Percentiles rank a stretch among this genome's conserved stretches.
Conservation (phyloP, 495 filamentous ascomycete species). For the Penicillium antarcticum region DNA sequence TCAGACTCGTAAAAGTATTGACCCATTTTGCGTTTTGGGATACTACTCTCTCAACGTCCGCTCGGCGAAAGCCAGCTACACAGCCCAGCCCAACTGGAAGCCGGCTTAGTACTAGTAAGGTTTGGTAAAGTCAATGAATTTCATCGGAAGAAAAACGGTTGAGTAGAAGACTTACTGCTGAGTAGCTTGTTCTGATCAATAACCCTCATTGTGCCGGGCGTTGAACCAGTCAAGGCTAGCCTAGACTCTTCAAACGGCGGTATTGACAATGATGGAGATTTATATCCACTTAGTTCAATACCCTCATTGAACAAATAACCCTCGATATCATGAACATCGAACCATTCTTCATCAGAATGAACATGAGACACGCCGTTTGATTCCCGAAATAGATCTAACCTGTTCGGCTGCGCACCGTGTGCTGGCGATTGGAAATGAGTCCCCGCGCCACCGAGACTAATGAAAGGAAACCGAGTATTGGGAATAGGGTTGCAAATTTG, state of each 20-base stretch:
- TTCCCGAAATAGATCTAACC: slow-evolving; percentile 2
- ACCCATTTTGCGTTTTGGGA: slow-evolving; percentile 6
- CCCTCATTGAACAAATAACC: slow-evolving; percentile 9
- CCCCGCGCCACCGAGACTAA: slow-evolving; percentile 16
- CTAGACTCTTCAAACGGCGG: background rate
- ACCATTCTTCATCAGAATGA: slow-evolving; percentile 17
- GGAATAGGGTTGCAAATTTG: slow-evolving; percentile 12
- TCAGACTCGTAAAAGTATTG: too few relatives aligned
- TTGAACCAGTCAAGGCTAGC: background rate
- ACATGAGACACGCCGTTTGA: slow-evolving; percentile 14
- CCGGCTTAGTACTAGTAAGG: slow-evolving; percentile 7
- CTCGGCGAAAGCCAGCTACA: slow-evolving; percentile 19
- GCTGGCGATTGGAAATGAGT: slow-evolving; percentile 3
- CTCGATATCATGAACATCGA: slow-evolving; percentile 21
- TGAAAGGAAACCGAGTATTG: slow-evolving; percentile 16
- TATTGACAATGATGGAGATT: background rate
- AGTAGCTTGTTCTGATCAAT: background rate
- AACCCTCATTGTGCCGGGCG: background rate
- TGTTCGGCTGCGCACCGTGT: background rate
- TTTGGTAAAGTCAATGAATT: background rate
- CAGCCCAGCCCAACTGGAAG: slow-evolving; percentile 15
- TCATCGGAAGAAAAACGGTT: background rate
- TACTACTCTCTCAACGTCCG: slow-evolving; percentile 17
- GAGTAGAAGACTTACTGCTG: background rate
- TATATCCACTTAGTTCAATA: background rate